A percentile compares a stretch with the other conserved stretches of the same genome.
phyloP scores from a whole-genome alignment of 2,329 filamentous ascomycete genomes.

The Tolypocladium paradoxum region DNA sequence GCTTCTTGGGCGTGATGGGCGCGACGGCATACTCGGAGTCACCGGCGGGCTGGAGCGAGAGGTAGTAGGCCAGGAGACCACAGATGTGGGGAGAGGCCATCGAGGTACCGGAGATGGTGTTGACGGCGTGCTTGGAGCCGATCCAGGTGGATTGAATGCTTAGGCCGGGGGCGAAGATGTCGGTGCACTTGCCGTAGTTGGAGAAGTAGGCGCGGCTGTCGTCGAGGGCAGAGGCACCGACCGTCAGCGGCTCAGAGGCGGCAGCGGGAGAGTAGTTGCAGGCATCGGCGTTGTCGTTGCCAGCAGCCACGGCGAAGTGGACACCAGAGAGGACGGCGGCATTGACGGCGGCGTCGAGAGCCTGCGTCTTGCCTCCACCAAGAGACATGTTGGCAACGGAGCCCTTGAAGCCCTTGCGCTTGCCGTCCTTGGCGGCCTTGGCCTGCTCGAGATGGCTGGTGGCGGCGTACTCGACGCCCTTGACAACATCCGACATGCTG shows the following conservation, averaged over 20 bases:
- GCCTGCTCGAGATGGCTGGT: slow-evolving; percentile 66
- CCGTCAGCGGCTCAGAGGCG: slow-evolving; percentile 83
- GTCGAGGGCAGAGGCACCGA: slow-evolving; percentile 85
- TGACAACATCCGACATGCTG: slow-evolving; percentile 97
- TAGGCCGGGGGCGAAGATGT: slow-evolving; percentile 95
- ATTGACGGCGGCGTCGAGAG: slow-evolving; percentile 86
- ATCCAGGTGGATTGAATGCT: slow-evolving; percentile 99
- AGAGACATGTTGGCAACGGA: slow-evolving; percentile 99
- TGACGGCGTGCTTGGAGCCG: slow-evolving; percentile 87
- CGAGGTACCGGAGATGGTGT: slow-evolving; percentile 98
- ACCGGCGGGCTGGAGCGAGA: slow-evolving; percentile 83
- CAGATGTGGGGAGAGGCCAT: slow-evolving; percentile 98
- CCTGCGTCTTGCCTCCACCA: slow-evolving; percentile 89
- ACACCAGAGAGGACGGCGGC: slow-evolving; percentile 85
- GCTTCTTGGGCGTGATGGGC: slow-evolving; percentile 81
- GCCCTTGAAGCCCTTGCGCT: slow-evolving; percentile 96
- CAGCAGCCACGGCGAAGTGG: slow-evolving; percentile 95
- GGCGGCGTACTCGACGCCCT: slow-evolving; percentile 93
- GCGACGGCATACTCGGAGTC: slow-evolving; percentile 89
- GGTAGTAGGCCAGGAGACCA: slow-evolving; percentile 94
- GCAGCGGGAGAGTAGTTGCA: slow-evolving; percentile 99
- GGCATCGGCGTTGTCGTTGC: slow-evolving; percentile 97
- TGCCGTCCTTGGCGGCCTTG: slow-evolving; percentile 70
- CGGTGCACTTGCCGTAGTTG: slow-evolving; percentile 99
- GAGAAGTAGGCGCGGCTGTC: slow-evolving; percentile 99